Base-by-base conservation (phyloP, 2,329 filamentous ascomycete species). In the Pezicula carpinea region DNA sequence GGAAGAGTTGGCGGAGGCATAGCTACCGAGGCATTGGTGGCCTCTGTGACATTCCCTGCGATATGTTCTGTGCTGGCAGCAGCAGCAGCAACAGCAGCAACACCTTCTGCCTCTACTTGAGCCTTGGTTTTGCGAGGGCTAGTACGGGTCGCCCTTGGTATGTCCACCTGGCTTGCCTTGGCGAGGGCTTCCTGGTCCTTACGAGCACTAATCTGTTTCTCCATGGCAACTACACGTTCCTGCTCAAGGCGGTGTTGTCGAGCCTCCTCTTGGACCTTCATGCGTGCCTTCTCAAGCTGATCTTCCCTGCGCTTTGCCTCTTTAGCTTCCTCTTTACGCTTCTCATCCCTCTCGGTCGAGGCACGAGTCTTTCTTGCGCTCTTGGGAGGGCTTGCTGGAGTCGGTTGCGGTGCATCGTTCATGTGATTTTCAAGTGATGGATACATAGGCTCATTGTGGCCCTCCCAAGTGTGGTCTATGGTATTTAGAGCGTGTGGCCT, bases 241-340 rank as follows among this genome's bases (percentile, higher is more conserved):
- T 80, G 76, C 52, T 82, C 77, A 54, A 79, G 69, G 59, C 71
- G 79, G 52, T 78, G 80, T 3, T 76, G 68, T 14, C 73, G 71
- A 6, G 80, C 85, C 61, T 86, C 87, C 55, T 85, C 79, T 5
- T 83, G 75, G 60, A 89, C 84, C 64, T 85, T 84, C 56, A 83
- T 79, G 7, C 85, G 79, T 36, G 77, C 80, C 58, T 83, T 86
- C 53, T 86, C 82, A 3, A 78, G 73, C 56, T 82, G 78, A 43
- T 83, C 81, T 14, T 75, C 77, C 55, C 79, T 71, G 19, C 75
- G 75, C 54, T 79, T 77, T 38, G 80, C 74, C 53, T 87, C 82
- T 60, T 81, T 85, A 5, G 78, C 74, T 59, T 82, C 86, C 56
- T 84, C 79, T 53, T 84, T 77, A 11, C 61, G 64, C 54, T 74